Conservation (phyloP, 305 asterid genomes). For the Fraxinus baroniana region DNA sequence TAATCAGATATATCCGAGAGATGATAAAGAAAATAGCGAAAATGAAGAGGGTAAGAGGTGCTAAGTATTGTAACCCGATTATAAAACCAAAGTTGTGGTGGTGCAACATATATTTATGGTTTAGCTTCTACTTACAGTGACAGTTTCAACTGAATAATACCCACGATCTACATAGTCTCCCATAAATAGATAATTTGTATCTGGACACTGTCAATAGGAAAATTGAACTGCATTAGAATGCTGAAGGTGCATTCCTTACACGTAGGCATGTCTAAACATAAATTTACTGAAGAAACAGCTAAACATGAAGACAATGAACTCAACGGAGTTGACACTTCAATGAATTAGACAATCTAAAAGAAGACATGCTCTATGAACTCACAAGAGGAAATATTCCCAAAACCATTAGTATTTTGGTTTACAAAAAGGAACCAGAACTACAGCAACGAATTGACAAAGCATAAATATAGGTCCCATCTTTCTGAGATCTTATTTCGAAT, state of each 20-base stretch:
- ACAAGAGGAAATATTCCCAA: neutral
- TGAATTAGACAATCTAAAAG: slow-evolving; percentile 1
- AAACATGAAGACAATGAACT: neutral
- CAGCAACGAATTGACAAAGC: neutral
- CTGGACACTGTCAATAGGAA: slow-evolving; percentile 72
- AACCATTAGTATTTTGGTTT: neutral
- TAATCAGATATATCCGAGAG: neutral
- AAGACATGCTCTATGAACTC: neutral
- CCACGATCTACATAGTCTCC: slow-evolving; percentile 95
- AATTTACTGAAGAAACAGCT: neutral
- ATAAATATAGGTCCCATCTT: neutral
- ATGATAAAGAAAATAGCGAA: slow-evolving; percentile 3
- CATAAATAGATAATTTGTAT: slow-evolving; percentile 85
- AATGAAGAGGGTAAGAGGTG: neutral
- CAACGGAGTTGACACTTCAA: neutral
- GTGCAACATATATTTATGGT: slow-evolving; percentile 3
- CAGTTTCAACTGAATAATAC: slow-evolving; percentile 85
- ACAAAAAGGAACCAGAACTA: neutral
- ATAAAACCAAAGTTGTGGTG: slow-evolving; percentile 11
- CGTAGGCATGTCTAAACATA: neutral
- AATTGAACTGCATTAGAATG: slow-evolving; percentile 24
- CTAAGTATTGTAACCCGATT: neutral
- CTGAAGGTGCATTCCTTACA: neutral
- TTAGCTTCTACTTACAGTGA: slow-evolving; percentile 58
- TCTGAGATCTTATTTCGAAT: neutral